Evolutionary conservation across 148 eudicot species (phyloP), one percentile per base, ranked within the genome.

Genomic region (Pharnaceum exiguum): DNA sequence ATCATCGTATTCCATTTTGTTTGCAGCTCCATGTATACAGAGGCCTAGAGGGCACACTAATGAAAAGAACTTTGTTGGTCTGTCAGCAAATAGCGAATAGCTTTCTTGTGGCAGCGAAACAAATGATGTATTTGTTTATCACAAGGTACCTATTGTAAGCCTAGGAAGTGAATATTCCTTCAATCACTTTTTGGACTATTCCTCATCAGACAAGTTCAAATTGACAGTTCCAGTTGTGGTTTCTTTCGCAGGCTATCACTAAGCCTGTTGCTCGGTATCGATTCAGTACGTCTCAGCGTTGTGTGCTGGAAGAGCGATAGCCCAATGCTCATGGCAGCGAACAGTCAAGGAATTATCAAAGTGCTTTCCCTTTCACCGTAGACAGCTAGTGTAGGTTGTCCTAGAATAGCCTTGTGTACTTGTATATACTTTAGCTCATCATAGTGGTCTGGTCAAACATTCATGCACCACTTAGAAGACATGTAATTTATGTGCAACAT

Each of bases 21-120:
- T 55, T 73, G 66, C 82, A 86, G 91, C 65, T 82, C 46, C 89
- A 82, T 32, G 82, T 85, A 7, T 84, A 77, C 62, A 84, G 85
- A 70, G 97, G 97, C 26, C 97, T 63, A 84, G 85, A 70, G 97
- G 97, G 22, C 97, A 91, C 57, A 71, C 78, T 3, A 91, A 91
- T 36, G 93, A 84, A 77, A 91, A 91, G 75, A 87, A 91, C 60
- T 91, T 91, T 52, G 97, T 91, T 16, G 97, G 97, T 15, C 82
- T 91, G 26, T 53, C 93, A 4, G 97, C 80, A 37, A 91, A 80
- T 69, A 77, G 72, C 36, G 93, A 91, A 47, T 91, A 82, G 76
- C 77, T 91, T 25, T 79, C 95, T 35, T 91, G 97, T 46, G 97
- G 95, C 65, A 91, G 95, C 16, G 97, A 91, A 77, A 84, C 97